Evolutionary conservation across 176 grass and related monocot species (phyloP), one percentile per base, ranked within the genome.

Genomic region (Otatea glauca): DNA sequence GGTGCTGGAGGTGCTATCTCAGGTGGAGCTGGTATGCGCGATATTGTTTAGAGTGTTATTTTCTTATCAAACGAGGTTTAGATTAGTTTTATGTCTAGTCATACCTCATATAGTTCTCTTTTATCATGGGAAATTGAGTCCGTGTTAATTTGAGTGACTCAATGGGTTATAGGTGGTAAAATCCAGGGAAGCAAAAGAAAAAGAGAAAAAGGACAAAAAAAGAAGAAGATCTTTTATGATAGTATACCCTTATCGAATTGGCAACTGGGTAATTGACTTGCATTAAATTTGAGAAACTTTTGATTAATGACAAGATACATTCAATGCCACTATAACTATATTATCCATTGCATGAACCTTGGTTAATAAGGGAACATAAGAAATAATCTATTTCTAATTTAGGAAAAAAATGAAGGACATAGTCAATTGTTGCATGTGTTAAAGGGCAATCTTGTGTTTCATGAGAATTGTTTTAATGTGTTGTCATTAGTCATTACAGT

Each of bases 11-110:
- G 92, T 88, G 75, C 65, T 82, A 20, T 65, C 73, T 83, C 89
- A 51, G 72, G 81, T 59, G 81, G 71, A 92, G n/a, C 72, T 59
- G 97, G 97, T 99, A 94, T 74, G 92, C 54, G 18, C 5, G 9
- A 71, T 23, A 48, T 35, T 75, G 11, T 86, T 81, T 81, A 34
- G 25, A 25, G 38, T 59, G 51, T 56, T 74, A 1, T 77, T 76
- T 67, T 4, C 3, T 60, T 68, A 25, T 68, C 6, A 55, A 81
- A 53, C 7, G 1, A 24, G 23, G 69, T 68, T 81, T 66, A 48
- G 18, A 81, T 75, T 81, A 60, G 21, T 38, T 59, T 56, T 35
- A 58, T 78, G 73, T 68, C 37, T 84, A 27, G 37, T 74, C 59
- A 76, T 81, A 68, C 21, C 21, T 81, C 53, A 62, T 63, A 70